Base-by-base conservation (phyloP, 306 rosid species). In the Ammopiptanthus mongolicus region DNA sequence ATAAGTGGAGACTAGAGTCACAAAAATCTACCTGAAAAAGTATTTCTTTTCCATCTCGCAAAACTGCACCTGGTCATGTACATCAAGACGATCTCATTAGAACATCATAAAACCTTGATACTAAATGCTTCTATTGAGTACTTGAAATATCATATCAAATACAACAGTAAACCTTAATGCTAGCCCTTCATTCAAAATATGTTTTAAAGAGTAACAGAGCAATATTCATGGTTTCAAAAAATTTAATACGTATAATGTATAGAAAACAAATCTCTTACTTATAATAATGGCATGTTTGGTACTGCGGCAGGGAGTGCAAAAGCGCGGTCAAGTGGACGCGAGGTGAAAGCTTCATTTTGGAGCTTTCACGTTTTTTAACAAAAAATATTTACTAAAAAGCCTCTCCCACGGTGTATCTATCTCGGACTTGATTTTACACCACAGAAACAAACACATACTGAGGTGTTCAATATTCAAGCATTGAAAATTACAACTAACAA, bases 21-120 rank as follows among this genome's bases (percentile, higher is more conserved):
- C 58, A n/a, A 42, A 76, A 82, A 34, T 39, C 62, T 84, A 91
- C 98, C 96, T 94, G 98, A 46, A 91, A 67, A 69, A 94, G 90
- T 73, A 94, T 77, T 76, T 94, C 96, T 79, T 87, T 88, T 86
- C 98, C 97, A 82, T 72, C 71, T 65, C 86, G 83, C 68, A 87
- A 9, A 68, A 85, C 19, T n/a, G 87, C 80, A 72, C 82, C 94
- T 87, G 87, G 48, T 75, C 76, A 75, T 53, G n/a, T 29, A 69
- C 5, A 33, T 55, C 74, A 58, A 50, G 74, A 63, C 62, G 22
- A 69, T 47, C 37, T 41, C 42, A 48, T 66, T 41, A 55, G 50
- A 48, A 74, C 56, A 15, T 68, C 48, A 57, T 76, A 64, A 50
- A 29, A 39, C n/a, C 34, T 42, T 42, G n/a, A 3, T 42, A 42